Evolutionary conservation across 2,329 filamentous ascomycete species (phyloP).

Genomic region (Aspergillus transmontanensis): DNA sequence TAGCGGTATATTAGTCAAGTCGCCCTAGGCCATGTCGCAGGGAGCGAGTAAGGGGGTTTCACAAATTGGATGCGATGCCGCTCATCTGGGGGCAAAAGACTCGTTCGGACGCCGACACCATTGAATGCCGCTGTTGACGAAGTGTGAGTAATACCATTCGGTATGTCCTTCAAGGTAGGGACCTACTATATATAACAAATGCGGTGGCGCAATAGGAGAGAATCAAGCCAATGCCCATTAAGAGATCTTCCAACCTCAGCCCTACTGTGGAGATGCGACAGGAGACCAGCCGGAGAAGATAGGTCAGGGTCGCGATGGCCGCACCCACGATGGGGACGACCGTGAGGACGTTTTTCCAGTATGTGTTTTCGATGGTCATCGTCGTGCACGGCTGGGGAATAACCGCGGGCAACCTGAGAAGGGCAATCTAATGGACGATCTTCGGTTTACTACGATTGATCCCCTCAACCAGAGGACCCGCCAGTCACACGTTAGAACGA

Average conservation of each 20-base stretch:
- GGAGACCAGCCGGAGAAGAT: constrained; percentile 11
- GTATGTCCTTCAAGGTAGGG: too few relatives aligned
- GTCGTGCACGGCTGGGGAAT: constrained; percentile 4
- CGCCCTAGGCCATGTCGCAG: too few relatives aligned
- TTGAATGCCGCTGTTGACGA: constrained; percentile 14
- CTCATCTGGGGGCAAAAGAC: constrained; percentile 8
- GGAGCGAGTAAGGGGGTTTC: not conserved
- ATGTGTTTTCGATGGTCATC: constrained; percentile 12
- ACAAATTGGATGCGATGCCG: constrained; percentile 15
- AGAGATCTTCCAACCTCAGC: constrained; percentile 11
- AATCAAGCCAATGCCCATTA: constrained; percentile 17
- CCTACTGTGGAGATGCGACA: constrained; percentile 5
- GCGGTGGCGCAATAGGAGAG: constrained; percentile 14
- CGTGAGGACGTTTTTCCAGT: constrained; percentile 18
- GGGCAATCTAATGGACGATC: not conserved
- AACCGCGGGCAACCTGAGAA: not conserved
- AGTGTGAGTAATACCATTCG: not conserved
- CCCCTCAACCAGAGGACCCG: not conserved
- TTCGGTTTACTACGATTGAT: not conserved
- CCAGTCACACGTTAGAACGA: not conserved
- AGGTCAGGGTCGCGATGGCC: constrained; percentile 11
- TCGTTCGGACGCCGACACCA: constrained; percentile 10
- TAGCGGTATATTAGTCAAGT: not conserved
- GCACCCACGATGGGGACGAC: constrained; percentile 14
- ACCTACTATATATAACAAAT: constrained; percentile 15